Conservation (phyloP, 306 rosid genomes). For the Medicago truncatula region MtrunA17r5.0-ANR NC_053049.1:7013501-7014000, state of each 20-base stretch:
- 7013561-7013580: neutral
- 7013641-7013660: neutral
- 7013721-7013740: conserved; percentile 90
- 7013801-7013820: conserved; percentile 71
- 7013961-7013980: conserved; percentile 74
- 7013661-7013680: conserved; percentile 23
- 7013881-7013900: conserved; percentile 35
- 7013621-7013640: neutral
- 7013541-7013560: neutral
- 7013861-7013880: conserved; percentile 49
- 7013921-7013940: conserved; percentile 31
- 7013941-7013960: conserved; percentile 60
- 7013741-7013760: conserved; percentile 88
- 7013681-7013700: conserved; percentile 79
- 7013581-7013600: neutral
- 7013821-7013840: conserved; percentile 69
- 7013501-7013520: neutral
- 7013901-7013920: conserved; percentile 24
- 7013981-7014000: conserved; percentile 91
- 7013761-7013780: conserved; percentile 76
- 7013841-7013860: conserved; percentile 93
- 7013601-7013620: conserved; percentile 20
- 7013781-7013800: conserved; percentile 57
- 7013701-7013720: conserved; percentile 84
- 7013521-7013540: too few species aligned